These are phyloP conservation scores for Dianthus caryophyllus DNA, from an alignment of 148 eudicot genomes.

Conservation along the genomic window DNA sequence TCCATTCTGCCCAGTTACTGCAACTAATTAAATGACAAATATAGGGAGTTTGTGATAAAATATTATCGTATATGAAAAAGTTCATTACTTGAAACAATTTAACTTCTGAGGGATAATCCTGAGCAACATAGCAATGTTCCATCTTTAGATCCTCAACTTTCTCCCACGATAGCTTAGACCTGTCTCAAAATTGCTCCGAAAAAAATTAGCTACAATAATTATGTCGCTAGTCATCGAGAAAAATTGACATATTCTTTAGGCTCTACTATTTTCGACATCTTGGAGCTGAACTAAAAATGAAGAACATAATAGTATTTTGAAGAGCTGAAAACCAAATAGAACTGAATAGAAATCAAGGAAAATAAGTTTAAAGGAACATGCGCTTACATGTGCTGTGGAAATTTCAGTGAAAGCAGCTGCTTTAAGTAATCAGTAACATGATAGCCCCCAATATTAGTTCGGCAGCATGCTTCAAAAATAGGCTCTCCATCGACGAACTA, in stretches of 20 bases:
- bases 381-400: conserved; percentile 93
- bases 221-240: not conserved
- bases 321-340: too few species aligned
- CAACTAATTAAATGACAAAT: conserved; percentile 16
- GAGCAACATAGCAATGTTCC: conserved; percentile 90
- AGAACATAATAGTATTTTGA: too few species aligned
- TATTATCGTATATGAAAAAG: conserved; percentile 2
- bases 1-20: conserved; percentile 50
- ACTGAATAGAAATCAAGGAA: too few species aligned
- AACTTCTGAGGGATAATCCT: conserved; percentile 77
- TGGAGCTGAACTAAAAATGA: too few species aligned
- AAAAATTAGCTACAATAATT: not conserved
- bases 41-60: conserved; percentile 12
- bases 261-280: too few species aligned
- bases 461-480: conserved; percentile 84
- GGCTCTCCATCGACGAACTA: conserved; percentile 97
- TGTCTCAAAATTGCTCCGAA: conserved; percentile 23
- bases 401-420: conserved; percentile 92
- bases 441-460: conserved; percentile 96
- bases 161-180: conserved; percentile 90
- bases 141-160: conserved; percentile 96
- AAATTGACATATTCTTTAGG: conserved; percentile 29
- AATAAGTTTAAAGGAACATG: too few species aligned
- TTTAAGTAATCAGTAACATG: conserved; percentile 94
- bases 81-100: conserved; percentile 66